Conservation (phyloP, 2,329 filamentous ascomycete species). For the Sporothrix phasma region DNA sequence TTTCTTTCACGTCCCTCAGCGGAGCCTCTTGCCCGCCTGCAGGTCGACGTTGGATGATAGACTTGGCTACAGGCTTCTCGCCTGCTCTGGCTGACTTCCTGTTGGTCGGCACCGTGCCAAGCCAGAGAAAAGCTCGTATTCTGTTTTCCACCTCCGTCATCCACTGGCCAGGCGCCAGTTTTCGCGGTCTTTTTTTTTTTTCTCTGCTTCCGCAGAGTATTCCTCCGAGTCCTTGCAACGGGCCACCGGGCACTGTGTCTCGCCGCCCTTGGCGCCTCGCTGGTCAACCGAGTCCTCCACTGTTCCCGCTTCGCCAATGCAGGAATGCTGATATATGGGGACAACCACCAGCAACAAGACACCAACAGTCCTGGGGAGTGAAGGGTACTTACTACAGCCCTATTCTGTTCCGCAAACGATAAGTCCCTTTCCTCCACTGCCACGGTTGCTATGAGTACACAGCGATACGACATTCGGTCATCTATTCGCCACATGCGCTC, state of each 20-base stretch:
- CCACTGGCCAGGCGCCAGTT: background rate
- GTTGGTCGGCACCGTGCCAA: slow-evolving; percentile 3
- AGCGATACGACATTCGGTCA: too few relatives aligned
- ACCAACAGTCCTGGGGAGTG: background rate
- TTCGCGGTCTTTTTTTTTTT: background rate
- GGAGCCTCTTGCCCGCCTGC: background rate
- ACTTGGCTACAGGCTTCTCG: background rate
- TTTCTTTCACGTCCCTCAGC: background rate
- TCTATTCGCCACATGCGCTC: background rate
- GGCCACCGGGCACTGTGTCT: background rate
- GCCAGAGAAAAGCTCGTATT: slow-evolving; percentile 4
- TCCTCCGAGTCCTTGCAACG: background rate
- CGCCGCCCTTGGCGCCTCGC: background rate
- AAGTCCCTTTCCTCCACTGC: slow-evolving; percentile 1
- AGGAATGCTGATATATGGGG: background rate
- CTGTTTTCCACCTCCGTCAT: slow-evolving; percentile 1
- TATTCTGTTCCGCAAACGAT: slow-evolving; percentile 5
- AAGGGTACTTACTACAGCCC: slow-evolving; percentile 9
- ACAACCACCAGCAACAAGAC: background rate
- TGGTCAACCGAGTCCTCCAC: background rate
- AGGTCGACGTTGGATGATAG: background rate
- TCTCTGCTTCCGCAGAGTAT: background rate
- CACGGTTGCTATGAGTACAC: background rate
- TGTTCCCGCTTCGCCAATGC: background rate
- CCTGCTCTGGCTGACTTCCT: too few relatives aligned